A percentile compares a stretch with the other conserved stretches of the same genome.
Evolutionary conservation across 1,284 basidiomycete species (phyloP).

Genomic region (Papiliotrema nemorosa): DNA sequence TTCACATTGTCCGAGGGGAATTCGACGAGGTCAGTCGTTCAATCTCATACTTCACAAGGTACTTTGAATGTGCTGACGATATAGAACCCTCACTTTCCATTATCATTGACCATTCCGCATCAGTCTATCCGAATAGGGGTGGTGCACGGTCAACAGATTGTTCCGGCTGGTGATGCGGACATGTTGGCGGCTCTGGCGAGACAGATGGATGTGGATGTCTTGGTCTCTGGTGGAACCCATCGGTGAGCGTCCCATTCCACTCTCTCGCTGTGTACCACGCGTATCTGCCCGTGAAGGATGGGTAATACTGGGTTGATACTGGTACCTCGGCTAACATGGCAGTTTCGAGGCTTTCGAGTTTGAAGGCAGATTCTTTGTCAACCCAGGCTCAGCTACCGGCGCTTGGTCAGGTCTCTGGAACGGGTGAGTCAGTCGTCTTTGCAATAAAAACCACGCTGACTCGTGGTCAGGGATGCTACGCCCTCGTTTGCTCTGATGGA

Average conservation of each 20-base stretch:
- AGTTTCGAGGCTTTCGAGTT: slow-evolving; percentile 93
- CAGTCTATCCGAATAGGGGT: slow-evolving; percentile 79
- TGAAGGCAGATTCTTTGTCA: slow-evolving; percentile 89
- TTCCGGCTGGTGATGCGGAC: slow-evolving; percentile 88
- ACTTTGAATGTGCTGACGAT: slow-evolving; percentile 29
- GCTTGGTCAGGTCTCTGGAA: slow-evolving; percentile 80
- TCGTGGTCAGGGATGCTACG: slow-evolving; percentile 56
- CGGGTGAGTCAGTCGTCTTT: slow-evolving; percentile 53
- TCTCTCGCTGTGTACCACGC: background rate
- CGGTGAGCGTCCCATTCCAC: slow-evolving; percentile 58
- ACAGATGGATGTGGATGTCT: slow-evolving; percentile 95
- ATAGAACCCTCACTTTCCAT: slow-evolving; percentile 61
- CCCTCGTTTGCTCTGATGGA: slow-evolving; percentile 92
- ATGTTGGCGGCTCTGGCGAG: slow-evolving; percentile 80
- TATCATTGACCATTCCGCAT: slow-evolving; percentile 77
- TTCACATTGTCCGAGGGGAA: slow-evolving; percentile 88
- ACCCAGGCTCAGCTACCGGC: slow-evolving; percentile 92
- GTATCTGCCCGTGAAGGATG: no score
- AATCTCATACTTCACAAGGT: no score
- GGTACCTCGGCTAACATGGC: slow-evolving; percentile 8
- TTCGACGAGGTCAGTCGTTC: slow-evolving; percentile 77
- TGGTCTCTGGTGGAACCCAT: slow-evolving; percentile 91
- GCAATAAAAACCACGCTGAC: background rate
- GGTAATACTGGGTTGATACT: no score
- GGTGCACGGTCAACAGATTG: slow-evolving; percentile 90